phyloP scores from a whole-genome alignment of 2,329 filamentous ascomycete species.

The Diaporthe australafricana region DNA sequence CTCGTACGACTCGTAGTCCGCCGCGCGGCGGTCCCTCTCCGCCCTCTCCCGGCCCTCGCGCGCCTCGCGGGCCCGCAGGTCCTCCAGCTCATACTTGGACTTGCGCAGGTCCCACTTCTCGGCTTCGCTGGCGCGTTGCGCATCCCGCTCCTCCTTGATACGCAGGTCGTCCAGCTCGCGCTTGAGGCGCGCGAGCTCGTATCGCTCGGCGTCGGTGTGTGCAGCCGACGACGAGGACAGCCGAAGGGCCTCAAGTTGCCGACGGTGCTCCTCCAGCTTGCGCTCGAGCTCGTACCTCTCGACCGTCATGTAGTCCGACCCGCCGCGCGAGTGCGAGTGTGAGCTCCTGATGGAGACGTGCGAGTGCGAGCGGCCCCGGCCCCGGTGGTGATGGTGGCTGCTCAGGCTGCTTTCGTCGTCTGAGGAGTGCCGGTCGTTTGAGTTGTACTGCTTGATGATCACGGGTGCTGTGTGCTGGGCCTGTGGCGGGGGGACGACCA shows the following conservation, averaged over 20 bases:
- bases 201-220: constrained; percentile 44
- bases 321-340: constrained; percentile 44
- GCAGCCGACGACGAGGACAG: constrained; percentile 33
- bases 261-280: constrained; percentile 36
- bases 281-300: constrained; percentile 53
- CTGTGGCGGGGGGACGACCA: no score
- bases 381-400: constrained; percentile 47
- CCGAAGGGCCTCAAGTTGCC: constrained; percentile 36
- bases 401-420: constrained; percentile 54
- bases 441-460: constrained; percentile 69
- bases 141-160: constrained; percentile 55
- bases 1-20: constrained; percentile 47
- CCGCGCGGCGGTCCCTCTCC: constrained; percentile 40
- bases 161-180: constrained; percentile 59
- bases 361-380: constrained; percentile 50
- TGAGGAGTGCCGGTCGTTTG: constrained; percentile 52
- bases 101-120: constrained; percentile 52
- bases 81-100: constrained; percentile 53
- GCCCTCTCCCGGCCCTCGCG: constrained; percentile 37
- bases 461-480: constrained; percentile 55
- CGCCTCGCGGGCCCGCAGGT: constrained; percentile 30
- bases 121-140: constrained; percentile 43
- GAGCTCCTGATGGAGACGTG: constrained; percentile 40
- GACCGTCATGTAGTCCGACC: constrained; percentile 51
- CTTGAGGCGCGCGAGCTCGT: constrained; percentile 51